Conservation (phyloP, 345 rosid species). For the Salix arbutifolia region DNA sequence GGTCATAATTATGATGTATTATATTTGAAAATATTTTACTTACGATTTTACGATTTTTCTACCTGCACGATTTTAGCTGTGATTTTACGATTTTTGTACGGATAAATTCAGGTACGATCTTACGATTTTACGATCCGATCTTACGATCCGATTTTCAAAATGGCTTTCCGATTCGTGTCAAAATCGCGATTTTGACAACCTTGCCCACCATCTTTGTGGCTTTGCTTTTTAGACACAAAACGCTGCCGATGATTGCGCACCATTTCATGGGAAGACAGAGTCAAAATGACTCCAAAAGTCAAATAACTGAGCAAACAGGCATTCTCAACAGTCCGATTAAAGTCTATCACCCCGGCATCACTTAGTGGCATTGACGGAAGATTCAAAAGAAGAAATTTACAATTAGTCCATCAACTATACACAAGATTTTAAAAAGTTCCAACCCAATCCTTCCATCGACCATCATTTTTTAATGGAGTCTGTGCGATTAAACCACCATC, state of each 20-base stretch:
- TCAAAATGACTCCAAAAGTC: background rate
- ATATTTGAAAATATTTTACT: too few species aligned
- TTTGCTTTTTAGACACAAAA: background rate
- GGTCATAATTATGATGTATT: too few species aligned
- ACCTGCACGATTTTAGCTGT: too few species aligned
- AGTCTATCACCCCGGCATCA: background rate
- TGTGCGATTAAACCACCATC: background rate
- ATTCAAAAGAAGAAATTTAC: background rate
- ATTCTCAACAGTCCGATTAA: constrained; percentile 10
- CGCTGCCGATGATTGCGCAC: constrained; percentile 16
- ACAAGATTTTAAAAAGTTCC: background rate
- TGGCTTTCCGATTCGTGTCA: too few species aligned
- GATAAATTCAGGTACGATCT: too few species aligned
- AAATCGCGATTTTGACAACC: too few species aligned
- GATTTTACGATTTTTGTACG: too few species aligned
- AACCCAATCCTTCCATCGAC: background rate
- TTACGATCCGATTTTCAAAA: too few species aligned
- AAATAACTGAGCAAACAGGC: background rate
- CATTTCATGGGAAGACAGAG: background rate
- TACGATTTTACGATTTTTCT: too few species aligned
- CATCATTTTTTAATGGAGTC: background rate
- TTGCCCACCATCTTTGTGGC: too few species aligned
- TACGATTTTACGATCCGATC: too few species aligned
- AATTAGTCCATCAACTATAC: background rate
- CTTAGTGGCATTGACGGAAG: background rate